Percentiles rank a stretch among this genome's conserved stretches.
Evolutionary conservation across 805 yeast genomes (phyloP).

Genomic region (Yarrowia hollandica): DNA sequence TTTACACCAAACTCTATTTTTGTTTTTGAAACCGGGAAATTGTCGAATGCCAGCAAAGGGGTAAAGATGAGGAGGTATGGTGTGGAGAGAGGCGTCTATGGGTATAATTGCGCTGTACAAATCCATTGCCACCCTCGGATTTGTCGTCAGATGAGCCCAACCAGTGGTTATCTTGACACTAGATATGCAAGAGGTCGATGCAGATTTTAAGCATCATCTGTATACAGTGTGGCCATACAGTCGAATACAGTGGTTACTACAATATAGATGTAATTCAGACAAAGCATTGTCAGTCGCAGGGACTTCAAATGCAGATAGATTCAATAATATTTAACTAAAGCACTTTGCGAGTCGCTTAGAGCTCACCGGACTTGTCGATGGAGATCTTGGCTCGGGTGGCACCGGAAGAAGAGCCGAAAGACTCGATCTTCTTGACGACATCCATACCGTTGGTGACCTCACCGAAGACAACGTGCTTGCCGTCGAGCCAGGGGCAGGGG

Average conservation of each 20-base stretch:
- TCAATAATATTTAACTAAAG: constrained; percentile 4
- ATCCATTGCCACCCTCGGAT: neutral
- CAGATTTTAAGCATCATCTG: neutral
- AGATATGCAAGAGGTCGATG: no score
- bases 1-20: neutral
- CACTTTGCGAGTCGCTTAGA: constrained; percentile 33
- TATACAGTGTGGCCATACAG: no score
- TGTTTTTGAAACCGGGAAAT: neutral
- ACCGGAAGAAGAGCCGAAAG: constrained; percentile 69
- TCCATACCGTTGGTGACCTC: constrained; percentile 85
- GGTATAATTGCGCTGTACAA: neutral
- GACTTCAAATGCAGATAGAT: no score
- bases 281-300: no score
- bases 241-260: no score
- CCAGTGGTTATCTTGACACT: no score
- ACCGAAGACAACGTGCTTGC: constrained; percentile 94
- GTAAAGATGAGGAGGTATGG: neutral
- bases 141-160: neutral
- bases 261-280: no score
- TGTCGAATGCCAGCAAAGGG: neutral
- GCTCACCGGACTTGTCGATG: constrained; percentile 64
- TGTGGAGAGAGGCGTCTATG: neutral
- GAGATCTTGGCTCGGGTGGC: constrained; percentile 62
- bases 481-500: constrained; percentile 85
- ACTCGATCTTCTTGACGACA: constrained; percentile 81